Base-by-base conservation (phyloP, 2,329 filamentous ascomycete genomes). In the Corinectria fuckeliana region DNA sequence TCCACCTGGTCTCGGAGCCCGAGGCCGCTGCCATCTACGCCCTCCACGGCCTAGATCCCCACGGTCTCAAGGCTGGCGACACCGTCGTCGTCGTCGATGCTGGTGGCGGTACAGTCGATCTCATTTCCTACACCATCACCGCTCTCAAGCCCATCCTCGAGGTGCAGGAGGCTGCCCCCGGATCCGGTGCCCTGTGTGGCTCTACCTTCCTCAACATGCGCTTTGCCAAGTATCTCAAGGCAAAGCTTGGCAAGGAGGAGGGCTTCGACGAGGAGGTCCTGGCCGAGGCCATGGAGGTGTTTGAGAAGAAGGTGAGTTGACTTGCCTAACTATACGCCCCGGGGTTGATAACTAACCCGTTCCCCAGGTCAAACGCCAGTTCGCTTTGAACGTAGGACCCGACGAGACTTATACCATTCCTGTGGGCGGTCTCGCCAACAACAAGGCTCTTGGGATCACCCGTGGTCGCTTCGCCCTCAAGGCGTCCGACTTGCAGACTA, bases 1-100 rank as follows among this genome's bases (percentile, higher is more conserved):
- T 81, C 10, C 73, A 78, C 16, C 71, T 83, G 4, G 70, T 82
- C 16, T 81, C 80, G 0, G 81, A 84, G 56, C 80, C 81, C 6
- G 81, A 83, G 66, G 81, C 81, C 8, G 81, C 81, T 2, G 81
- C 81, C 9, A 77, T 81, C 23, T 80, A 80, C 58, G 75, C 79
- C 2, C 69, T 83, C 0, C 73, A 79, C 49, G 75, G 75, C 0
- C 69, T 81, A 4, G 72, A 78, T 30, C 74, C 72, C 0, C 73
- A 78, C 23, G 74, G 74, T 0, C 69, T 81, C 21, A 69, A 78
- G 47, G 64, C 77, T 11, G 76, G 74, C 11, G 80, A 84, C 30
- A 80, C 78, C 2, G 77, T 84, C 26, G 76, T 83, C 13, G 75
- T 84, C n/a, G 80, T 82, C 9, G 82, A 84, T 63, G 81, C 81